phyloP scores from a whole-genome alignment of 805 yeast species.

The Wickerhamomyces bovis region DNA sequence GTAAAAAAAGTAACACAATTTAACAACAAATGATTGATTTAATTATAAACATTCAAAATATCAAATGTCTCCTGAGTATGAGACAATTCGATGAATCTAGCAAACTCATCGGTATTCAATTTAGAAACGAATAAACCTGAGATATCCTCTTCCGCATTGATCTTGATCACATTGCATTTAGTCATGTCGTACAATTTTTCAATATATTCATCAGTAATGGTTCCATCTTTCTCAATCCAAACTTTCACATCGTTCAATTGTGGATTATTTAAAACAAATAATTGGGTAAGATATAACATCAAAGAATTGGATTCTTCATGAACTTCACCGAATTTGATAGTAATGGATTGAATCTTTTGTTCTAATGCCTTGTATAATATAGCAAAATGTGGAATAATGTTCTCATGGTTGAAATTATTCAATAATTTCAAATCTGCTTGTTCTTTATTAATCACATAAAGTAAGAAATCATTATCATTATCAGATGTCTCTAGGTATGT shows the following conservation, averaged over 20 bases:
- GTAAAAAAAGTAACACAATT: too few relatives aligned
- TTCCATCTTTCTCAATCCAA: background rate
- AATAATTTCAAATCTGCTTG: conserved; percentile 6
- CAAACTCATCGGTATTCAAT: background rate
- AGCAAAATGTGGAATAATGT: conserved; percentile 7
- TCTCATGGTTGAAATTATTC: conserved; percentile 1
- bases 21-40: too few relatives aligned
- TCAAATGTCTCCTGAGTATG: conserved; percentile 2
- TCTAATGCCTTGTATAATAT: conserved; percentile 5
- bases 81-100: background rate
- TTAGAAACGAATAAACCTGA: conserved; percentile 5
- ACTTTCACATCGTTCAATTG: conserved; percentile 1
- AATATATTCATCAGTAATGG: background rate
- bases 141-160: conserved; percentile 1
- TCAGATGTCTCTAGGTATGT: conserved; percentile 76
- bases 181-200: conserved; percentile 2
- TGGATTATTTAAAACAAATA: conserved; percentile 6
- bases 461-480: conserved; percentile 15
- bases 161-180: background rate
- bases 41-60: conserved; percentile 3
- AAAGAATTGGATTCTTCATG: conserved; percentile 2
- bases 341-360: conserved; percentile 2
- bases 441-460: conserved; percentile 14
- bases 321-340: conserved; percentile 1
- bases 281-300: conserved; percentile 2